A percentile compares a stretch with the other conserved stretches of the same genome.
Evolutionary conservation across 177 flowering plant genomes (phyloP).

Genomic region (Telopea speciosissima): DNA sequence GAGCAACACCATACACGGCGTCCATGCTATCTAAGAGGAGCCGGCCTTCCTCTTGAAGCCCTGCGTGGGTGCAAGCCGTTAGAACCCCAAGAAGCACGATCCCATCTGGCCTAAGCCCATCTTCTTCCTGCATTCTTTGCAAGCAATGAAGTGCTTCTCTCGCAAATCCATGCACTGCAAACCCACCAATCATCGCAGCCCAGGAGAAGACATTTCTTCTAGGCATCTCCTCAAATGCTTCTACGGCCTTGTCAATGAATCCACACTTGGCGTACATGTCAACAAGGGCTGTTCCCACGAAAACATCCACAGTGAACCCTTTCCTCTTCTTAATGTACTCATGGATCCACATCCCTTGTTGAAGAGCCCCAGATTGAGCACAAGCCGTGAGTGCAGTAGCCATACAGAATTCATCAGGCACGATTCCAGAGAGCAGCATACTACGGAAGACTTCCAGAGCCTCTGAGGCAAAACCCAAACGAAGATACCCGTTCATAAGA

Average conservation of each 20-base stretch:
- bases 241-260: constrained; percentile 31
- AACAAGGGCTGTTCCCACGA: constrained; percentile 47
- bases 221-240: constrained; percentile 36
- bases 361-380: constrained; percentile 42
- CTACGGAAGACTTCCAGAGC: constrained; percentile 30
- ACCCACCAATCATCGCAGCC: constrained; percentile 51
- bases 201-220: constrained; percentile 40
- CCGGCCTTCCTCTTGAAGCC: constrained; percentile 32
- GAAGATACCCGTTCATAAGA: constrained; percentile 37
- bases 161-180: constrained; percentile 38
- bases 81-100: constrained; percentile 40
- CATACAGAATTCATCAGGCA: constrained; percentile 38
- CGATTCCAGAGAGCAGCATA: constrained; percentile 31
- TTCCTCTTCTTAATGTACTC: constrained; percentile 27
- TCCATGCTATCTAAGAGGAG: constrained; percentile 33
- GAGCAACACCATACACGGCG: constrained; percentile 26
- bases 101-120: constrained; percentile 39
- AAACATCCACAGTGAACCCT: constrained; percentile 23
- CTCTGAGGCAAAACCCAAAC: constrained; percentile 17
- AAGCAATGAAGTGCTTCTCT: constrained; percentile 29
- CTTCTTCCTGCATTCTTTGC: constrained; percentile 33
- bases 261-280: constrained; percentile 68
- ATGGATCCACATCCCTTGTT: constrained; percentile 51
- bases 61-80: constrained; percentile 48
- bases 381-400: constrained; percentile 45